A percentile compares a stretch with the other conserved stretches of the same genome.
Evolutionary conservation across 192 early-diverging fungal genomes (phyloP).

Genomic region (Chytriomyces hyalinus): DNA sequence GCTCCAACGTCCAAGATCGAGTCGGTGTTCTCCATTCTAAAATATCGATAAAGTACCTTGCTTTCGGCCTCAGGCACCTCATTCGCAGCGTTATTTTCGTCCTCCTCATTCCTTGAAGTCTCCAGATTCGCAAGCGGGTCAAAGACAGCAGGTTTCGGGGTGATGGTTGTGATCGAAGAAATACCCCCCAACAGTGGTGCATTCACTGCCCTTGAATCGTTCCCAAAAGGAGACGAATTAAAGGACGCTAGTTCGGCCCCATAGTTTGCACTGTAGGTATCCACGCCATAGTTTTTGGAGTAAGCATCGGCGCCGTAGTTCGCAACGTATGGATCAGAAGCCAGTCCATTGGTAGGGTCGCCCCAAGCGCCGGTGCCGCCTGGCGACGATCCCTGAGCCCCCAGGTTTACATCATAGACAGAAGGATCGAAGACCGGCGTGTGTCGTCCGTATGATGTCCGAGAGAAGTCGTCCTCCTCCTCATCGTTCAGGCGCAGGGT

Average conservation of each 20-base stretch:
- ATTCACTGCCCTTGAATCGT: background rate
- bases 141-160: conserved; percentile 19
- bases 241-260: background rate
- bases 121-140: conserved; percentile 28
- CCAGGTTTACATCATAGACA: background rate
- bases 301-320: background rate
- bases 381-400: background rate
- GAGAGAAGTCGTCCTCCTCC: background rate
- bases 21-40: background rate
- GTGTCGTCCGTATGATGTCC: background rate
- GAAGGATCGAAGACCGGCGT: background rate
- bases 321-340: background rate
- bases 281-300: background rate
- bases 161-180: conserved; percentile 6
- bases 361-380: background rate
- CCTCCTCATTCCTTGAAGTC: background rate
- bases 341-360: background rate
- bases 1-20: background rate
- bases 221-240: background rate
- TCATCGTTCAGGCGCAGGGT: background rate
- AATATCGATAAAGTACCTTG: background rate
- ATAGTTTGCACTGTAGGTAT: background rate
- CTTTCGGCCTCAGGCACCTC: background rate
- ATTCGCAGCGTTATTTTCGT: background rate
- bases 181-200: background rate